Percentiles rank a stretch among this genome's conserved stretches.
phyloP scores from a whole-genome alignment of 805 yeast species.

The Brettanomyces sp. region DNA sequence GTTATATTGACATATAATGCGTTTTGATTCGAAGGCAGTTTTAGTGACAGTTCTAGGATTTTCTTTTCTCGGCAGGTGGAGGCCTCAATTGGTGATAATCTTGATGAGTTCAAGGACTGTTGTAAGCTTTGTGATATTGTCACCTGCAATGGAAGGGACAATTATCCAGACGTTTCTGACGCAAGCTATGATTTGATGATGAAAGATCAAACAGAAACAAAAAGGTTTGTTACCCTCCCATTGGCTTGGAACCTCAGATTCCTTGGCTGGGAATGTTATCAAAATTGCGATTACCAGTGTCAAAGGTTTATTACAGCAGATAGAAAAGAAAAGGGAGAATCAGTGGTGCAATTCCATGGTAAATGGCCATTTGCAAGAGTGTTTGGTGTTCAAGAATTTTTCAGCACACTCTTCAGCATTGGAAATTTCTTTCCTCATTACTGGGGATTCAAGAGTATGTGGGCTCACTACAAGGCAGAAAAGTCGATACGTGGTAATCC shows the following conservation, averaged over 20 bases:
- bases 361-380: slow-evolving; percentile 90
- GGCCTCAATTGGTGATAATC: slow-evolving; percentile 55
- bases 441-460: slow-evolving; percentile 30
- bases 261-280: slow-evolving; percentile 64
- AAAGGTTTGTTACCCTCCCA: slow-evolving; percentile 30
- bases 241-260: slow-evolving; percentile 33
- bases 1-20: background rate
- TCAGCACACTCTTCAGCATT: slow-evolving; percentile 70
- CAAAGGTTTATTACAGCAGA: slow-evolving; percentile 64
- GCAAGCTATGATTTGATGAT: slow-evolving; percentile 18
- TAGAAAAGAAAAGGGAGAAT: slow-evolving; percentile 38
- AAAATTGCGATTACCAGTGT: slow-evolving; percentile 89
- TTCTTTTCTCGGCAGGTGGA: background rate
- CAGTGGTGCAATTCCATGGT: slow-evolving; percentile 83
- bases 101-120: slow-evolving; percentile 50
- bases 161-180: slow-evolving; percentile 14
- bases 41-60: too few species aligned
- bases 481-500: slow-evolving; percentile 7
- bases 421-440: slow-evolving; percentile 61
- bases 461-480: slow-evolving; percentile 14
- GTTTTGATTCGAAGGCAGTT: too few species aligned
- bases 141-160: slow-evolving; percentile 18
- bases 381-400: slow-evolving; percentile 77
- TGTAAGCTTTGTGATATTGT: slow-evolving; percentile 37
- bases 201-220: slow-evolving; percentile 25